Evolutionary conservation across 1,284 basidiomycete species (phyloP), one percentile per base, ranked within the genome.

Genomic region (Moesziomyces sp.): DNA sequence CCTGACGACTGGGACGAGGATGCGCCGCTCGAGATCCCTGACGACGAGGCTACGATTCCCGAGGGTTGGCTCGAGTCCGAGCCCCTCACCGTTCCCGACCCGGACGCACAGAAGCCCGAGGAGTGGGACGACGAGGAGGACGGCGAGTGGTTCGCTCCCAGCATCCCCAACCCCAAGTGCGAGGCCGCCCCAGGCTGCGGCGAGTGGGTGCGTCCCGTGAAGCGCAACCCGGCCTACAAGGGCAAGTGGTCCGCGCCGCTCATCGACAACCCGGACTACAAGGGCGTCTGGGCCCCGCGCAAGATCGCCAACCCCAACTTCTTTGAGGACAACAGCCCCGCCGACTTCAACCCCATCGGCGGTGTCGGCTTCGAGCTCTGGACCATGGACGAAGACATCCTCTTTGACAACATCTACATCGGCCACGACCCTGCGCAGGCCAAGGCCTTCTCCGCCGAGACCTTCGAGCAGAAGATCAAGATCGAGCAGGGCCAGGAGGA

Each of bases 61-160:
- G 93, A 91, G 69, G 94, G 93, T 82, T 99, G 97, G 97, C 89
- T 98, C 73, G 93, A 93, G 76, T 87, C 97, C 68, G 95, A 98
- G 85, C 90, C 91, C 3, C 86, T 89, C 63, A 88, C 86, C 53
- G 89, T 98, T 75, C 90, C 94, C 52, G 97, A 99, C 85, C 95
- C 97, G 2, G 92, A 94, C 77, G 91, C 94, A 48, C 89, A 91
- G 86, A 98, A 98, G 89, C 97, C 97, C 30, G 96, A 98, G 85
- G 97, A 99, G 86, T 99, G 97, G 97, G 95, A 97, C 83, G 93
- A 99, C 78, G 97, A 98, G 85, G 96, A 99, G 85, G 96, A 99
- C 81, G 97, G 97, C 85, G 96, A 98, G 84, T 99, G 94, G 94
- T 89, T 97, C 68, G 89, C 94, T 13, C 94, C 96, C 28, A 90